A percentile compares a stretch with the other conserved stretches of the same genome.
Evolutionary conservation across 2,329 filamentous ascomycete genomes (phyloP).

Genomic region (Epichloe typhina): DNA sequence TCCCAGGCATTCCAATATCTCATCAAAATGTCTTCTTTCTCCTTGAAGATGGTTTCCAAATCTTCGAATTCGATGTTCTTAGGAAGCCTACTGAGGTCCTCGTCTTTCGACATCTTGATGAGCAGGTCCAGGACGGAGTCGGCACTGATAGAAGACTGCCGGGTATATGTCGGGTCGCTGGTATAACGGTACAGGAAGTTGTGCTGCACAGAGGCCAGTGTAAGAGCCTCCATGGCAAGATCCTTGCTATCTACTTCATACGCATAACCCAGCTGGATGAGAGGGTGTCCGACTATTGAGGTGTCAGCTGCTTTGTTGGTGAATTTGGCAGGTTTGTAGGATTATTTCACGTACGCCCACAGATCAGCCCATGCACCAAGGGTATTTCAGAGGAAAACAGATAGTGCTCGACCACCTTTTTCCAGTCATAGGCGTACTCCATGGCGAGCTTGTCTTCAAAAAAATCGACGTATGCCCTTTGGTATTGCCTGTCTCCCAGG

Average conservation of each 20-base stretch:
- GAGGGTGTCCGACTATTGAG: slow-evolving; percentile 62
- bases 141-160: slow-evolving; percentile 44
- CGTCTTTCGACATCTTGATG: slow-evolving; percentile 52
- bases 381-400: slow-evolving; percentile 63
- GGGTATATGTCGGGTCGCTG: slow-evolving; percentile 61
- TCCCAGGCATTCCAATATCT: slow-evolving; percentile 90
- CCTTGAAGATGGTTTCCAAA: slow-evolving; percentile 51
- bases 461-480: slow-evolving; percentile 85
- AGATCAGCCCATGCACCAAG: slow-evolving; percentile 66
- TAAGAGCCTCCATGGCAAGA: slow-evolving; percentile 77
- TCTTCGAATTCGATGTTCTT: slow-evolving; percentile 45
- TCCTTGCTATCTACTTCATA: slow-evolving; percentile 79
- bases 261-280: slow-evolving; percentile 94
- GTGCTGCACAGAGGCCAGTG: slow-evolving; percentile 47
- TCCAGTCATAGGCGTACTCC: slow-evolving; percentile 70
- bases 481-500: slow-evolving; percentile 65
- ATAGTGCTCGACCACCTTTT: slow-evolving; percentile 60
- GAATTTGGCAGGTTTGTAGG: not conserved
- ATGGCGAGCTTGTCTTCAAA: slow-evolving; percentile 82
- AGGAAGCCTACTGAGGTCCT: slow-evolving; percentile 55
- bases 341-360: slow-evolving; percentile 49
- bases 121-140: slow-evolving; percentile 59
- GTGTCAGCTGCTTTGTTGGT: slow-evolving; percentile 8
- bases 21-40: slow-evolving; percentile 57
- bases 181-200: slow-evolving; percentile 50